Evolutionary conservation across 441 rosid species (phyloP), one percentile per base, ranked within the genome.

Genomic region (Melastoma candidum): DNA sequence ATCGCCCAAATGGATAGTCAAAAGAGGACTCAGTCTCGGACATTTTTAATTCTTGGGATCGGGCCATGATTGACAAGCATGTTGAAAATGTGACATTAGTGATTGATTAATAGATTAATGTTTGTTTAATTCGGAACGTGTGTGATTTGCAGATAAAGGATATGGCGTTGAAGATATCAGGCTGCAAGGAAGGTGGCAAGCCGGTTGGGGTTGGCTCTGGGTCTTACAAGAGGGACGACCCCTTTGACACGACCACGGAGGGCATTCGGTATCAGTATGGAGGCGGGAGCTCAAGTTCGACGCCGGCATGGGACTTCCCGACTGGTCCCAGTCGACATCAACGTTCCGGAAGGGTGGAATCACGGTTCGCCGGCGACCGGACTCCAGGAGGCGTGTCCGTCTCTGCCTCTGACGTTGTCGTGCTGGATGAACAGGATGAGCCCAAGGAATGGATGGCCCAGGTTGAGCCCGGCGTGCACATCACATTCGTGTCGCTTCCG

Each of bases 371-470:
- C 11, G 86, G 74, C 49, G 95, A 79, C 45, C 61, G 74, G 27
- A 66, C 73, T 29, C 73, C 80, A 6, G 60, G 70, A 32, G 62
- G 61, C 10, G 61, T 47, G 11, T 76, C 95, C 12, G 57, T 80
- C 61, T 85, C 87, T 7, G 79, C 79, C 2, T 75, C 87, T 12
- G 77, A 85, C 58, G 97, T 89, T 56, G 80, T 84, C 49, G 85
- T 83, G 36, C 61, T 93, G 3, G 96, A 87, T 47, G 92, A 90
- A 39, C 95, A 90, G 36, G 81, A 83, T 36, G 86, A 70, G 61
- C 80, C 87, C 8, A 90, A 94, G 68, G 99, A 94, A 58, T 94
- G 99, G 99, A 87, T 94, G 97, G 97, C 99, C 32, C 99, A 90
- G 74, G 99, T 94, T 32, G 99, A 90, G 70, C 99, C 99, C 0